phyloP scores from a whole-genome alignment of 805 yeast species.

The Metschnikowia vanudenii region DNA sequence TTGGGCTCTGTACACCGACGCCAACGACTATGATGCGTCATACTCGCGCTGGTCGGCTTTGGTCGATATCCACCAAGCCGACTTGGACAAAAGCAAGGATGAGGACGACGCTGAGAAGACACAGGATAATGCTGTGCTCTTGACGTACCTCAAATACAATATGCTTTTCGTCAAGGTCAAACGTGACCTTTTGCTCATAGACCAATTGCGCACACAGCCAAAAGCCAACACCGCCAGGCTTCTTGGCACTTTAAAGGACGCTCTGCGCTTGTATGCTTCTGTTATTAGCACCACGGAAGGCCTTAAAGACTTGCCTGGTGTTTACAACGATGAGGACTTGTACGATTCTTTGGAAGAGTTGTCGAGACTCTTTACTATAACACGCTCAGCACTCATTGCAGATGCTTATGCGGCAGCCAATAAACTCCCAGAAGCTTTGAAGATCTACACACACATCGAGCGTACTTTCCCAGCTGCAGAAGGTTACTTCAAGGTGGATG shows the following conservation, averaged over 20 bases:
- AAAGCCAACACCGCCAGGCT: constrained; percentile 11
- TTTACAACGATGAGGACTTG: constrained; percentile 76
- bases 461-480: constrained; percentile 17
- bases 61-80: constrained; percentile 55
- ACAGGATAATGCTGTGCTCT: constrained; percentile 70
- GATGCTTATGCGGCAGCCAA: constrained; percentile 41
- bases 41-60: constrained; percentile 70
- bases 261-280: constrained; percentile 48
- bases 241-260: constrained; percentile 34
- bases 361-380: constrained; percentile 45
- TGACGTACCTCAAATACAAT: constrained; percentile 73
- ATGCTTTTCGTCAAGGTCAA: constrained; percentile 62
- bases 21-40: constrained; percentile 54
- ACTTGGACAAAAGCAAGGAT: constrained; percentile 48
- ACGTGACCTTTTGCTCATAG: constrained; percentile 61
- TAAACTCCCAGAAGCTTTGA: constrained; percentile 47
- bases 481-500: constrained; percentile 31
- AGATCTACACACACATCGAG: constrained; percentile 32
- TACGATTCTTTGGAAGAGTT: constrained; percentile 51
- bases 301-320: constrained; percentile 85
- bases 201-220: constrained; percentile 24
- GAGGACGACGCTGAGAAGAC: constrained; percentile 55
- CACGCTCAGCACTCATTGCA: constrained; percentile 46
- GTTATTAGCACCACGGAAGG: constrained; percentile 55
- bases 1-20: constrained; percentile 30